Evolutionary conservation across 192 early-diverging fungal species (phyloP).

Genomic region (Dissophora globulifera): DNA sequence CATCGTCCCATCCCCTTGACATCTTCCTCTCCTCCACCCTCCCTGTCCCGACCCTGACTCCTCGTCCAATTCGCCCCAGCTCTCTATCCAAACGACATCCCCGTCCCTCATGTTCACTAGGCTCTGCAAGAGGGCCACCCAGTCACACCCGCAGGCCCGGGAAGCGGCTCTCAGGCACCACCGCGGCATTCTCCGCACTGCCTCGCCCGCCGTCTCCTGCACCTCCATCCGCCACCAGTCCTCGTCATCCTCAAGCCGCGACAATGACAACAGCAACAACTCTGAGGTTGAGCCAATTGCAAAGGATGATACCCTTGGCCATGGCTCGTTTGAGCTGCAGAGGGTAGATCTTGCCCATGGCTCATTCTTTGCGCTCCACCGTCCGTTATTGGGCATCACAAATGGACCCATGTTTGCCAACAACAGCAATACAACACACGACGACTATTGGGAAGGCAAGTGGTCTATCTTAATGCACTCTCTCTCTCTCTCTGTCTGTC

Average conservation of each 20-base stretch:
- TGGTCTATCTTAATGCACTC: too few species aligned
- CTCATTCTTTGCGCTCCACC: constrained; percentile 53
- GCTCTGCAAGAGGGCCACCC: constrained; percentile 17
- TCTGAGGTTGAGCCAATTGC: constrained; percentile 16
- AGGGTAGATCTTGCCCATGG: constrained; percentile 46
- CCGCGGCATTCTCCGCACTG: background rate
- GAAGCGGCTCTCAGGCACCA: background rate
- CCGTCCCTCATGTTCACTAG: constrained; percentile 36
- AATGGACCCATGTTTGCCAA: constrained; percentile 52
- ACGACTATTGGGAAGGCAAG: constrained; percentile 50
- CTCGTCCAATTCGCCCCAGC: too few species aligned
- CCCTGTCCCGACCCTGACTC: too few species aligned
- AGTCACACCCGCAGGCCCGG: background rate
- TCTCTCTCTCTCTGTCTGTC: too few species aligned
- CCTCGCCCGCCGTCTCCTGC: background rate
- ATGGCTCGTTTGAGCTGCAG: constrained; percentile 42
- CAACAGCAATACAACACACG: constrained; percentile 7
- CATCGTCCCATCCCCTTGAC: background rate
- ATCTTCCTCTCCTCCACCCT: background rate
- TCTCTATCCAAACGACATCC: background rate
- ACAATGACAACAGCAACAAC: constrained; percentile 32
- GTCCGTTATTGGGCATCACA: constrained; percentile 43
- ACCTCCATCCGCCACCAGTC: constrained; percentile 23
- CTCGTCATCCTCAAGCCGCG: constrained; percentile 40
- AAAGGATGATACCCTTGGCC: constrained; percentile 9